Evolutionary conservation across 192 early-diverging fungal species (phyloP).

Genomic region (Entomortierella parvispora): DNA sequence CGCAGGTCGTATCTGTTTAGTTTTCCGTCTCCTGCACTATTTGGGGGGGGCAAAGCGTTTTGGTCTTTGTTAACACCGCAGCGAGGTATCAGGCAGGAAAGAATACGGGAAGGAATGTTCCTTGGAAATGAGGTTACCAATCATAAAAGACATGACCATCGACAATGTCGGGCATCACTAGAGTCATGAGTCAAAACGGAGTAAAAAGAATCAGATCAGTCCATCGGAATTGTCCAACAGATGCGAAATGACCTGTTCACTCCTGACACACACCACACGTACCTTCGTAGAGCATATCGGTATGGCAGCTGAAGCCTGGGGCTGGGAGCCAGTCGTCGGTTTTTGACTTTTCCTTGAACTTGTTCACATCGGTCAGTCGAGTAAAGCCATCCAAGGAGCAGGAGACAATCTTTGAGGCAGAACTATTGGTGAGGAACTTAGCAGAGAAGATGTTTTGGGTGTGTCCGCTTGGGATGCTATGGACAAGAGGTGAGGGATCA

Average conservation of each 20-base stretch:
- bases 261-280: too few relatives aligned
- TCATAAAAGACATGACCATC: slow-evolving; percentile 58
- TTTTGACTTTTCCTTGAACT: slow-evolving; percentile 22
- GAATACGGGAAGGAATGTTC: too few relatives aligned
- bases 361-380: slow-evolving; percentile 61
- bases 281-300: slow-evolving; percentile 54
- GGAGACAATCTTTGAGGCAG: slow-evolving; percentile 65
- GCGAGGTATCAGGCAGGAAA: too few relatives aligned
- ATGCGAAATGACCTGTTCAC: too few relatives aligned
- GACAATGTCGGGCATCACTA: slow-evolving; percentile 58
- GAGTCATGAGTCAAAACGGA: too few relatives aligned
- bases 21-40: slow-evolving; percentile 55
- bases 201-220: too few relatives aligned
- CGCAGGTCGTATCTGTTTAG: slow-evolving; percentile 58
- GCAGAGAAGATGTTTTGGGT: slow-evolving; percentile 82
- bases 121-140: slow-evolving; percentile 18
- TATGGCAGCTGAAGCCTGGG: slow-evolving; percentile 55
- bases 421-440: slow-evolving; percentile 69
- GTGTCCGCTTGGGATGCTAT: slow-evolving; percentile 68
- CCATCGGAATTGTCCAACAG: too few relatives aligned
- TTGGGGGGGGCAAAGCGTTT: neutral
- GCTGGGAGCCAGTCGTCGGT: slow-evolving; percentile 25
- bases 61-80: neutral
- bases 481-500: slow-evolving; percentile 36
- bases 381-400: slow-evolving; percentile 71